phyloP scores from a whole-genome alignment of 2,329 filamentous ascomycete genomes.

The Epichloe amarillans region DNA sequence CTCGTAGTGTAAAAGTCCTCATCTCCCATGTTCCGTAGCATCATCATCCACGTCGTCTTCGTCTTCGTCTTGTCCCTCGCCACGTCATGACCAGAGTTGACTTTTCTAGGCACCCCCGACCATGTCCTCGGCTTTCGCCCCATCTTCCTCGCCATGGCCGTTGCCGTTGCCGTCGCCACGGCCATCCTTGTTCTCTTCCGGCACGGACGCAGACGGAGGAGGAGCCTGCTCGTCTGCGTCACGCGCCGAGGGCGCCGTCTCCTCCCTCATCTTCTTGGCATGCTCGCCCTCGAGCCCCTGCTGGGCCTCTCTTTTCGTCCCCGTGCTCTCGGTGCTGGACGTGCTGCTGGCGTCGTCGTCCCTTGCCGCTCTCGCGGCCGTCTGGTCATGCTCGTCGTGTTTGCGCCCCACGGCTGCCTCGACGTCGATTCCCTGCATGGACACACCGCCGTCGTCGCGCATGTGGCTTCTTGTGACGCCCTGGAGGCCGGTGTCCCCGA shows the following conservation, averaged over 20 bases:
- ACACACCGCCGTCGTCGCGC: slow-evolving; percentile 27
- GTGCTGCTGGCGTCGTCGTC: slow-evolving; percentile 14
- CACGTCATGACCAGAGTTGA: too few relatives aligned
- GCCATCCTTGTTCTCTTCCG: neutral
- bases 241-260: slow-evolving; percentile 5
- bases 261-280: slow-evolving; percentile 38
- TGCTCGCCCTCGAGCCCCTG: slow-evolving; percentile 28
- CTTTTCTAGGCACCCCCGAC: too few relatives aligned
- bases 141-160: neutral
- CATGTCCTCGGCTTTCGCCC: neutral
- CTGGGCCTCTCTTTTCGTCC: slow-evolving; percentile 44
- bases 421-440: slow-evolving; percentile 43
- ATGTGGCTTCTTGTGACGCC: slow-evolving; percentile 26
- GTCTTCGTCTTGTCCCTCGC: too few relatives aligned
- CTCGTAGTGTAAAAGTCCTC: too few relatives aligned
- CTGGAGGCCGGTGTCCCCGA: slow-evolving; percentile 76
- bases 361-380: slow-evolving; percentile 8
- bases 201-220: neutral
- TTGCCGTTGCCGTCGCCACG: too few relatives aligned
- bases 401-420: slow-evolving; percentile 48
- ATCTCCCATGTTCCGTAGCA: too few relatives aligned
- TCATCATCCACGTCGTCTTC: too few relatives aligned
- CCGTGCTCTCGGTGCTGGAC: slow-evolving; percentile 19
- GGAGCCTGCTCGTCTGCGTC: neutral
- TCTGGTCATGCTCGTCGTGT: slow-evolving; percentile 18